Base-by-base conservation (phyloP, 2,329 filamentous ascomycete genomes). In the Neobulgaria alba region DNA sequence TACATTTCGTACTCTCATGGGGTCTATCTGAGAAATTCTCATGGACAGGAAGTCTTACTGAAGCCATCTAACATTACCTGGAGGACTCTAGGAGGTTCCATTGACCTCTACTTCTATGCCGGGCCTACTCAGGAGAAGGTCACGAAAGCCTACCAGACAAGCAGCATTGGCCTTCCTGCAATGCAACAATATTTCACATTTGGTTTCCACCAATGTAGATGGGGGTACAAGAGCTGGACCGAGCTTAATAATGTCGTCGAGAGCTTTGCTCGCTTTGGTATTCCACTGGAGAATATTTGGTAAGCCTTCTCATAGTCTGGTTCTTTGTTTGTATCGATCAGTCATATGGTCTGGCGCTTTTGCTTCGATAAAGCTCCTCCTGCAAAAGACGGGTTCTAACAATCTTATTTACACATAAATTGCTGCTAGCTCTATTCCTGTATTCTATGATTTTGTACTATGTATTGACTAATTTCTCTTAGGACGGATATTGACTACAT, bases 111-210 rank as follows among this genome's bases (percentile, higher is more conserved):
- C 60, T 85, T 92, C 63, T 84, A 83, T 54, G 73, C 81, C 10
- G 86, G 86, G 0, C 82, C 84, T 0, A 77, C 71, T 0, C 79
- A 80, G 42, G 68, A 73, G 5, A 73, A 80, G 10, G 78, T 88
- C 17, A 84, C 77, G 12, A 77, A 75, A 57, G 72, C 82, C 29
- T 92, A 90, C 57, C 79, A 85, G 47, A 61, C 65, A 42, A 78
- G 73, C 39, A 73, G 79, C 2, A 67, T 81, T 38, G 85, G 85
- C 0, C 64, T 85, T 4, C 85, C 85, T 1, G 79, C 79, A 0
- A 79, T 90, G 76, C 82, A 89, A 56, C 79, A 84, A 50, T 92
- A 92, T 63, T 90, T 77, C 69, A 77, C 80, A 0, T 77, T 93
- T 45, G 87, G 87, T 1, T 90, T 73, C 57, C 86, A 93, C 50